These are phyloP conservation scores for Physcomitrellopsis africana DNA, from an alignment of 225 moss, liverwort and hornwort genomes.

Conservation along the genomic window DNA sequence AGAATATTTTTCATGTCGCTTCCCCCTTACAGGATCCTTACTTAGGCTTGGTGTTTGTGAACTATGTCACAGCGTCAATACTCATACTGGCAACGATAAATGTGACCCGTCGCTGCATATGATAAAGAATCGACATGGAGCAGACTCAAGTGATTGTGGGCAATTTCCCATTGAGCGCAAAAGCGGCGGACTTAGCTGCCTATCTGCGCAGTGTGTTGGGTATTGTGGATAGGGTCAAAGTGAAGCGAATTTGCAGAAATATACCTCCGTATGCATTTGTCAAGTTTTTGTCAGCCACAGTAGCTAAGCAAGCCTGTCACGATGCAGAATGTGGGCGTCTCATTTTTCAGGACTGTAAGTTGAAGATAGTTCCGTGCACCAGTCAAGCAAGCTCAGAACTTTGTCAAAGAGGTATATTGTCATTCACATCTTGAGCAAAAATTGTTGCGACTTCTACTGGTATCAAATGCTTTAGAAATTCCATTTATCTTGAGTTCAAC, in stretches of 20 bases:
- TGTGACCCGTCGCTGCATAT: not conserved
- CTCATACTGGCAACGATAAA: constrained; percentile 6
- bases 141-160: constrained; percentile 79
- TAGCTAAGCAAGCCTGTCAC: constrained; percentile 65
- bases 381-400: constrained; percentile 22
- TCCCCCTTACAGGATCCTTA: too few relatives aligned
- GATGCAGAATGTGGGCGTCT: constrained; percentile 51
- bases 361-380: constrained; percentile 58
- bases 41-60: not conserved
- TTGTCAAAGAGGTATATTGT: constrained; percentile 37
- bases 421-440: constrained; percentile 3
- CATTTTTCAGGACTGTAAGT: constrained; percentile 32
- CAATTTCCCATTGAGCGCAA: constrained; percentile 51
- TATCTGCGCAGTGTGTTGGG: constrained; percentile 68
- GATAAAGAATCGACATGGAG: constrained; percentile 35
- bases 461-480: constrained; percentile 9
- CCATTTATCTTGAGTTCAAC: constrained; percentile 17
- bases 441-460: constrained; percentile 3
- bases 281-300: constrained; percentile 82
- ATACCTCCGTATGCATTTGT: constrained; percentile 83
- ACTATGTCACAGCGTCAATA: not conserved
- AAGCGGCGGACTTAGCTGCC: constrained; percentile 48
- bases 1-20: too few relatives aligned
- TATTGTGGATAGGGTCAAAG: constrained; percentile 71
- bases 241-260: constrained; percentile 47